Evolutionary conservation across 1,284 basidiomycete species (phyloP), one percentile per base, ranked within the genome.

Genomic region (Cryptococcus floricola): DNA sequence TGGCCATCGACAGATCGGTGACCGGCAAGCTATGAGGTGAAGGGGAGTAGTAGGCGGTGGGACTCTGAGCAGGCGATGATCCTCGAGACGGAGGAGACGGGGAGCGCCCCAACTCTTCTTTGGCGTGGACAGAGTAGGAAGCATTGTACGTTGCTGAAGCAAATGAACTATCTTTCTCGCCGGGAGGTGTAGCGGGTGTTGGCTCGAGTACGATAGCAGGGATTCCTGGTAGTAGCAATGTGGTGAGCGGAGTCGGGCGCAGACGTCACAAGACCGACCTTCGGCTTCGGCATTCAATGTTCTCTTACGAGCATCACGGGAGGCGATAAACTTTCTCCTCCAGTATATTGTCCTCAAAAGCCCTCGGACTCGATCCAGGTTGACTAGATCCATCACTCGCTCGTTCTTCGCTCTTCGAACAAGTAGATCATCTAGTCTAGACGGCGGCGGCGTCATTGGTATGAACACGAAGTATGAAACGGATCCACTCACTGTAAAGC

Each of bases 331-430:
- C 52, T 83, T 81, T 45, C 87, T 81, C 12, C 91, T 84, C 65
- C 83, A 83, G 41, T 86, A 84, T 48, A 91, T 86, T 56, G 87
- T 89, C 56, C 83, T 82, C 23, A 95, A 77, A 43, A 92, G 74
- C 0, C 89, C 91, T 49, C 85, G 83, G 3, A 93, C 88, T 50
- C 87, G 83, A 76, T 94, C 92, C 45, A 91, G 77, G 68, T 90
- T 87, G 41, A 93, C 88, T 10, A 91, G 80, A 63, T 90, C 88
- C 0, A 84, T 85, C 14, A 96, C 88, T 16, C 88, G 79, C 63
- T 86, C 85, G 67, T 87, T 89, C 51, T 84, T 89, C 57, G 87
- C 86, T 12, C 85, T 86, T 48, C 92, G 80, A 12, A 81, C 79
- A 13, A 91, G 83, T 1, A 92, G 81, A 59, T 95, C 91, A 61